Evolutionary conservation across 345 rosid genomes (phyloP), one percentile per base, ranked within the genome.

Genomic region (Citrus sp.): DNA sequence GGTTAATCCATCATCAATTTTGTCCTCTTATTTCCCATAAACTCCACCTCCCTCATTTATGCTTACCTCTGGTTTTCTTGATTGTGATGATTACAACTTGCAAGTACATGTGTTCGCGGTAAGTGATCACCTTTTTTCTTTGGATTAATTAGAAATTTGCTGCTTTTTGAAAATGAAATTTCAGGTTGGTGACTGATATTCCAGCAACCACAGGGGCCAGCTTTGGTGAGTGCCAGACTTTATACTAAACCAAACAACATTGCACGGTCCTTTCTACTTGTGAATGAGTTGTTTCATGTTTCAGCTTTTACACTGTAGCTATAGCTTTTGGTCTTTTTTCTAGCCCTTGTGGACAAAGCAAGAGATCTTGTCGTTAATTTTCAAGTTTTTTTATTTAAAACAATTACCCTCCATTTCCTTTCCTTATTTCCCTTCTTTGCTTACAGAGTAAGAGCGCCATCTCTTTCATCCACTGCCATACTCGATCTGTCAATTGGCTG

Each of bases 181-280:
- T 70, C 73, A 92, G 96, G 96, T 66, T 92, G 91, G 94, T 92
- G 58, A 92, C 92, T 66, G 92, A 92, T 86, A 92, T 92, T 81
- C 96, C 96, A 28, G 96, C 85, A 10, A 92, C 91, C 3, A 90
- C 94, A 0, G 92, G 88, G 34, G 87, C 86, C 38, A 81, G 27
- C 81, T 90, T 84, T 56, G 94, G 93, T 89, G 62, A 81, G 88
- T 73, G 42, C 28, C 34, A 27, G 22, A 56, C n/a, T 60, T 38
- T 76, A 62, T 49, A 6, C 38, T 4, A 24, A 61, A 61, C 0
- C 27, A 22, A 42, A 18, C n/a, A 21, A 42, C 34, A 19, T 21
- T 22, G 51, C 75, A 61, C 28, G 24, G 22, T 30, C 12, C 12
- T 9, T 30, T 22, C 12, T 4, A 40, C 49, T 18, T 37, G 7